These are phyloP conservation scores for Aspergillus latus DNA, from an alignment of 2,329 filamentous ascomycete species.

Conservation along the genomic window DNA sequence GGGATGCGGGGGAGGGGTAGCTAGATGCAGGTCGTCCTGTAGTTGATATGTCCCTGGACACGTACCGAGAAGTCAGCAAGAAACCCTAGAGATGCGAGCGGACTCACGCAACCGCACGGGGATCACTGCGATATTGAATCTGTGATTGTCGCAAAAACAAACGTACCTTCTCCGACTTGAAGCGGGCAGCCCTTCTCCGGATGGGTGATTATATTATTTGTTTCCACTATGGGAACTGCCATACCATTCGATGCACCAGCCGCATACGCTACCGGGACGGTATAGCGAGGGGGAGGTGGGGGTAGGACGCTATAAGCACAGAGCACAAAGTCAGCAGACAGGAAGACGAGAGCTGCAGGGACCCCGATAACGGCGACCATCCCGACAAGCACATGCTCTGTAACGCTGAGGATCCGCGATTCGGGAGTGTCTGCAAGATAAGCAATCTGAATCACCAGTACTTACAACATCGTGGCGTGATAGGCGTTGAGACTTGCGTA, in stretches of 20 bases:
- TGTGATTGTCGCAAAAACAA: neutral
- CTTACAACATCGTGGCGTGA: conserved; percentile 16
- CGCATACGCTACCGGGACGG: conserved; percentile 70
- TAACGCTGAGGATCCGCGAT: neutral
- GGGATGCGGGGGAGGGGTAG: conserved; percentile 91
- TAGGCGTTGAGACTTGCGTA: neutral
- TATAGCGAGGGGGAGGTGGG: conserved; percentile 83
- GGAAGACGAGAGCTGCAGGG: neutral
- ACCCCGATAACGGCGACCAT: neutral
- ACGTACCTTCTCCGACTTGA: conserved; percentile 83
- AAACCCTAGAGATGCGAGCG: neutral
- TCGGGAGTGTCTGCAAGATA: neutral
- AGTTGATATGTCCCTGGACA: conserved; percentile 80
- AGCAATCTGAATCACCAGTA: neutral
- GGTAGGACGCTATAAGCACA: conserved; percentile 65
- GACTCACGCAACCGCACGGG: neutral
- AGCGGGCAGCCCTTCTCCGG: conserved; percentile 85
- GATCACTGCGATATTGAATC: neutral
- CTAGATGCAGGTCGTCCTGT: conserved; percentile 86
- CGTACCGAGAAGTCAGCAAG: conserved; percentile 12
- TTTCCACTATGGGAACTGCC: conserved; percentile 79
- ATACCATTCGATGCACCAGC: conserved; percentile 68
- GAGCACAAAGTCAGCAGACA: neutral
- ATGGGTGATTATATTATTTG: conserved; percentile 81
- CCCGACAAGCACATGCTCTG: neutral